Conservation (phyloP, 2,329 filamentous ascomycete species). For the Exophiala oligosperma region DNA sequence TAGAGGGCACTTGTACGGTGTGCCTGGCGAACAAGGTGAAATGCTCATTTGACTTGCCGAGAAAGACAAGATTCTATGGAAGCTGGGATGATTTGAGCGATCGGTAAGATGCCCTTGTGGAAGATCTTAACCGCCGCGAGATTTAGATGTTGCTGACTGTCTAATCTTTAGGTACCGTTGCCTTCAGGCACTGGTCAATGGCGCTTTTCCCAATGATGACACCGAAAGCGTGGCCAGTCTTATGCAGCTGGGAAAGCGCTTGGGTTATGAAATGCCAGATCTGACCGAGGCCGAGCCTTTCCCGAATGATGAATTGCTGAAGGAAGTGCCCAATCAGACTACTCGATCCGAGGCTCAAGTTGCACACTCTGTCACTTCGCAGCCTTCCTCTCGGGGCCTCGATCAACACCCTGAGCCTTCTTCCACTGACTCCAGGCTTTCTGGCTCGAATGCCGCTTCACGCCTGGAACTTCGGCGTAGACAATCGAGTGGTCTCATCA, state of each 20-base stretch:
- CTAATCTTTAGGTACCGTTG: background rate
- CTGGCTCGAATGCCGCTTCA: background rate
- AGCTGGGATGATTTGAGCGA: slow-evolving; percentile 1
- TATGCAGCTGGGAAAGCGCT: background rate
- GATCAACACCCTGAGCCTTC: background rate
- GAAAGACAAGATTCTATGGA: slow-evolving; percentile 5
- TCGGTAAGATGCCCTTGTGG: background rate
- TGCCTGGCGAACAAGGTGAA: background rate
- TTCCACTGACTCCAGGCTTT: background rate
- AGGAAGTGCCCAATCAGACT: background rate
- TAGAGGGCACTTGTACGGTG: background rate
- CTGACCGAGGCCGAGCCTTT: background rate
- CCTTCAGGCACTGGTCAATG: background rate
- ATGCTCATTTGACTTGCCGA: background rate
- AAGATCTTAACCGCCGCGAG: no score
- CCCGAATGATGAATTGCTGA: background rate
- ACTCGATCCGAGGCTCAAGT: background rate
- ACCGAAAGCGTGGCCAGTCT: background rate
- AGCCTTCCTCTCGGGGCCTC: background rate
- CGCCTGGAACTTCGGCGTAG: background rate
- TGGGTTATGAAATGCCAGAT: slow-evolving; percentile 1
- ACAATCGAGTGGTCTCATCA: background rate
- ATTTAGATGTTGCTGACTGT: no score
- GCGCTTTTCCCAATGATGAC: background rate
- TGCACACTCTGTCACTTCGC: background rate